These are phyloP conservation scores for Thraustochytrium striatum DNA, from an alignment of 352 stramenopile genomes.

Conservation along the genomic window DNA sequence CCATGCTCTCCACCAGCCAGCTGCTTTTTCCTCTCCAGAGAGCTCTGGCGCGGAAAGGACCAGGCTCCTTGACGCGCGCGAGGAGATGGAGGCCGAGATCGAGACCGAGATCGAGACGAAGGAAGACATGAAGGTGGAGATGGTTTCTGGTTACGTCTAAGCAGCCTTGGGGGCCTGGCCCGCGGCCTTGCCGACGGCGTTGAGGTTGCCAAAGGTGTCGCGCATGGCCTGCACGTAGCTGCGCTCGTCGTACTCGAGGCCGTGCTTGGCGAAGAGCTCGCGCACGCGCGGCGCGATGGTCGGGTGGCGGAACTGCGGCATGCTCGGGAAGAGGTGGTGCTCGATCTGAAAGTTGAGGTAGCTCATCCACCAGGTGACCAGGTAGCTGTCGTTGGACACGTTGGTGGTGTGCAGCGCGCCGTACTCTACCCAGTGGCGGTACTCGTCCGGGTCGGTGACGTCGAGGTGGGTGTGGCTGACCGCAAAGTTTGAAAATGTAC, in stretches of 20 bases:
- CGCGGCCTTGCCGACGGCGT: constrained; percentile 46
- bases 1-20: no score
- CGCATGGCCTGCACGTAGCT: constrained; percentile 41
- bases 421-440: constrained; percentile 54
- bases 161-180: background rate
- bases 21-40: no score
- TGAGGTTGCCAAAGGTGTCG: constrained; percentile 52
- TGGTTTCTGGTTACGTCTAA: background rate
- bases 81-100: no score
- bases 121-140: background rate
- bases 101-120: no score
- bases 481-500: constrained; percentile 56
- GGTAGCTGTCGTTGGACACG: constrained; percentile 22
- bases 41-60: no score
- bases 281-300: constrained; percentile 84
- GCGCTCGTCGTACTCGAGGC: constrained; percentile 75
- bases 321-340: constrained; percentile 80
- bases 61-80: no score
- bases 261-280: constrained; percentile 84
- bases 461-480: constrained; percentile 53
- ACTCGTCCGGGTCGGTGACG: constrained; percentile 46
- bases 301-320: constrained; percentile 81
- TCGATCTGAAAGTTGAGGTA: constrained; percentile 93
- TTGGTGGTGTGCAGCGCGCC: constrained; percentile 52
- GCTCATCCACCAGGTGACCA: constrained; percentile 51